Percentiles rank a stretch among this genome's conserved stretches.
These are phyloP conservation scores for Fusarium sublunatum DNA, from an alignment of 2,329 filamentous ascomycete species.

Conservation along the genomic window DNA sequence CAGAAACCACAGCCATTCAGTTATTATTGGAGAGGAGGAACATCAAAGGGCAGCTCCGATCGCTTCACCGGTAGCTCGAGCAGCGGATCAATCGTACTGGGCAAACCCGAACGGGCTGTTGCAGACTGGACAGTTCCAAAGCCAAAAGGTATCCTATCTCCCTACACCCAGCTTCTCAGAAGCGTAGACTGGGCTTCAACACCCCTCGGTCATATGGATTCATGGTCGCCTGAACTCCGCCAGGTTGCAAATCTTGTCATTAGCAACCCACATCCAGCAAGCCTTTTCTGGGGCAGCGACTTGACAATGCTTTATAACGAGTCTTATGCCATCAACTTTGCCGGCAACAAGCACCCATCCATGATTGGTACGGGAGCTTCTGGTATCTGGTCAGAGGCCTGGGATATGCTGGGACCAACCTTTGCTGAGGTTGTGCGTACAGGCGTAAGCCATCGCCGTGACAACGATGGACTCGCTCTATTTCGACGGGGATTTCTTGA, in stretches of 20 bases:
- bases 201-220: conserved; percentile 56
- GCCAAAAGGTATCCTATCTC: conserved; percentile 48
- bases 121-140: conserved; percentile 50
- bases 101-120: conserved; percentile 50
- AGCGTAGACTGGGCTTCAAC: conserved; percentile 57
- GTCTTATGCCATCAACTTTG: conserved; percentile 65
- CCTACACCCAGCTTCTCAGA: conserved; percentile 47
- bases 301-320: conserved; percentile 74
- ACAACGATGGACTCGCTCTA: conserved; percentile 50
- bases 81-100: conserved; percentile 46
- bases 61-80: conserved; percentile 44
- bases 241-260: conserved; percentile 55
- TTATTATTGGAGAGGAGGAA: conserved; percentile 7
- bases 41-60: conserved; percentile 43
- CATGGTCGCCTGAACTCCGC: conserved; percentile 59
- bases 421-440: conserved; percentile 53
- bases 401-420: conserved; percentile 48
- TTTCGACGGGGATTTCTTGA: conserved; percentile 52
- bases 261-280: conserved; percentile 57
- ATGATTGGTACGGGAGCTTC: conserved; percentile 69
- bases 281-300: conserved; percentile 71
- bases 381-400: conserved; percentile 66
- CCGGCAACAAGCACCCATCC: conserved; percentile 70
- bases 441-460: conserved; percentile 49
- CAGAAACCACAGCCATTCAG: background rate